Conservation (phyloP, 257 asterid species). For the Scutellaria barbata region DNA sequence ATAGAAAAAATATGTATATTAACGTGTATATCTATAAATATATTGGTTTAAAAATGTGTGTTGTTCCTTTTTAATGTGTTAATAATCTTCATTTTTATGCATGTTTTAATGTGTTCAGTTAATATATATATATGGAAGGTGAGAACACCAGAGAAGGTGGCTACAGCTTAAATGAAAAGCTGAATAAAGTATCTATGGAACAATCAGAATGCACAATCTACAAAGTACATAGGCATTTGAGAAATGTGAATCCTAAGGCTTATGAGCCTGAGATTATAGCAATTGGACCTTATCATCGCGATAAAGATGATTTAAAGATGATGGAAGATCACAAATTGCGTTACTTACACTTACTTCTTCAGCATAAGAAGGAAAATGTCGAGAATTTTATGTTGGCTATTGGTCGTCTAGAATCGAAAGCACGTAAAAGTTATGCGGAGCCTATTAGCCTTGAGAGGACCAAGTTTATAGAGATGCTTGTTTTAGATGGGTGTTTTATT, state of each 20-base stretch:
- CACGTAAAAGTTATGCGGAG: conserved; percentile 9
- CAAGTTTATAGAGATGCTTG: conserved; percentile 9
- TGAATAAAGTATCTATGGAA: background rate
- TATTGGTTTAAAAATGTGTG: no score
- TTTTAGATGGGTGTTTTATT: conserved; percentile 26
- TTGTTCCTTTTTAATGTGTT: no score
- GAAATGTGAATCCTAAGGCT: background rate
- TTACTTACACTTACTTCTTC: background rate
- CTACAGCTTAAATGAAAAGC: no score
- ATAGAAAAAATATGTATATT: no score
- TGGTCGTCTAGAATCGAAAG: background rate
- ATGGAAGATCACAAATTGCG: conserved; percentile 9
- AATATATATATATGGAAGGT: no score
- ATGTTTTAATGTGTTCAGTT: no score
- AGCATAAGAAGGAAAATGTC: background rate
- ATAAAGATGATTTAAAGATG: background rate
- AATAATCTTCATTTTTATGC: no score
- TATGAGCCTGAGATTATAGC: conserved; percentile 1
- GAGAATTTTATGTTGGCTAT: background rate
- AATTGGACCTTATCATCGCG: conserved; percentile 26
- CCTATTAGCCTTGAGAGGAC: background rate
- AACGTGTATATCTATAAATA: no score
- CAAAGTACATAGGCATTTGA: conserved; percentile 6
- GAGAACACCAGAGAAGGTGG: no score
- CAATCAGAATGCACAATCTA: background rate